These are phyloP conservation scores for Pharnaceum exiguum DNA, from an alignment of 148 eudicot species.

Conservation along the genomic window DNA sequence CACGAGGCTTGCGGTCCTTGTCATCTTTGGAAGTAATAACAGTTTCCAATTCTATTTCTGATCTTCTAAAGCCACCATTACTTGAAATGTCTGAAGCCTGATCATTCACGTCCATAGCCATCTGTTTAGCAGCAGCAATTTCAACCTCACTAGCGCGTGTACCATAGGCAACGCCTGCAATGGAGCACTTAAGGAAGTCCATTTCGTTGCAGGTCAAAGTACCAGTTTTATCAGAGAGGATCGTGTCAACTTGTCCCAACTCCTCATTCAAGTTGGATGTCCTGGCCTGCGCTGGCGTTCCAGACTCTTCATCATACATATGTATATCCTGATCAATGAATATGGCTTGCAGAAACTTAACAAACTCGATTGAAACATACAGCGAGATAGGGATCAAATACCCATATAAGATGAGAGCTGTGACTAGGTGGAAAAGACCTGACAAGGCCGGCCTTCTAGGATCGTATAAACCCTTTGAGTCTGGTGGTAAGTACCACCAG, in stretches of 20 bases:
- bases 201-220: slow-evolving; percentile 94
- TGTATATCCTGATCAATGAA: slow-evolving; percentile 76
- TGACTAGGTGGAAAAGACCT: slow-evolving; percentile 69
- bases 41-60: slow-evolving; percentile 68
- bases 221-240: slow-evolving; percentile 97
- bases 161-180: slow-evolving; percentile 80
- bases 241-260: slow-evolving; percentile 89
- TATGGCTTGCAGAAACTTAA: slow-evolving; percentile 85
- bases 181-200: slow-evolving; percentile 94
- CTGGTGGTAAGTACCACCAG: slow-evolving; percentile 82
- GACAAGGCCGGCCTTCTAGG: slow-evolving; percentile 46
- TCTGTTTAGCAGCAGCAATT: slow-evolving; percentile 84
- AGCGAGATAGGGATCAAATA: slow-evolving; percentile 91
- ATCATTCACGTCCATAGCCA: slow-evolving; percentile 62
- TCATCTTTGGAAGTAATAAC: slow-evolving; percentile 61
- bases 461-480: slow-evolving; percentile 33
- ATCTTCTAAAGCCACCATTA: slow-evolving; percentile 15
- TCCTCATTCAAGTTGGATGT: slow-evolving; percentile 96
- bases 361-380: slow-evolving; percentile 92
- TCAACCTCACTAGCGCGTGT: slow-evolving; percentile 79
- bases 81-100: slow-evolving; percentile 29
- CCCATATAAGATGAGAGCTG: slow-evolving; percentile 88
- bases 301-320: slow-evolving; percentile 85
- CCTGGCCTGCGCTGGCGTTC: slow-evolving; percentile 87
- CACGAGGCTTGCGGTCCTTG: slow-evolving; percentile 30